Base-by-base conservation (phyloP, 805 yeast species). In the Sugiyamaella boreocaroliniensis region DNA sequence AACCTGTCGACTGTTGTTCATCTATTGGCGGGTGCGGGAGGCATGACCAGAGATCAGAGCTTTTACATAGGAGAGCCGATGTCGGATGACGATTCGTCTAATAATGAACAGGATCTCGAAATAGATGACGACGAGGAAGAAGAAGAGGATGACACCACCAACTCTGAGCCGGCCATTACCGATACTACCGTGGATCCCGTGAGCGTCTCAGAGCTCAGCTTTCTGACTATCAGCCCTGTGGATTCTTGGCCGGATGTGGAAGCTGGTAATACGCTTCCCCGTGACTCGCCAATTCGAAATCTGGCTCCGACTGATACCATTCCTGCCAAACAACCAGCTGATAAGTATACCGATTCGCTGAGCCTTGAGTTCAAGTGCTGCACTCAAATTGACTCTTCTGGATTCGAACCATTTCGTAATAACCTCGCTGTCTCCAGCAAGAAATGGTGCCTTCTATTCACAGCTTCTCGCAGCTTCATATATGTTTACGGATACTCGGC, bases 351-450 rank as follows among this genome's bases (percentile, higher is more conserved):
- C 12, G 54, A 53, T 20, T 12, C 47, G 9, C 37, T 53, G 40
- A 26, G 37, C 10, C 41, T 53, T 14, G 43, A 50, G 11, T 53
- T 45, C 34, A 16, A 12, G 19, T 53, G 55, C 12, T 44, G 26
- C 29, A 43, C 45, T 12, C 18, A 26, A 26, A n/a, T 53, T 22
- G 29, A 16, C n/a, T n/a, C 40, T 11, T n/a, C 20, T 6, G 53
- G 42, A 16, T 32, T 53, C 14, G 54, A 45, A 29, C 45, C 26
- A n/a, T 46, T 49, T 42, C 46, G 56, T 6, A 45, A 46, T 40
- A 53, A 53, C 32, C 29, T 53, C 6, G 48, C 46, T 11, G 46
- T 45, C 15, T 44, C 54, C 26, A 55, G 60, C 22, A 16, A 29
- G 2, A 43, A 11, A 8, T 46, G 40, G 34, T 29, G 47, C 10